These are phyloP conservation scores for Starmerella apis DNA, from an alignment of 805 yeast species.

Conservation along the genomic window DNA sequence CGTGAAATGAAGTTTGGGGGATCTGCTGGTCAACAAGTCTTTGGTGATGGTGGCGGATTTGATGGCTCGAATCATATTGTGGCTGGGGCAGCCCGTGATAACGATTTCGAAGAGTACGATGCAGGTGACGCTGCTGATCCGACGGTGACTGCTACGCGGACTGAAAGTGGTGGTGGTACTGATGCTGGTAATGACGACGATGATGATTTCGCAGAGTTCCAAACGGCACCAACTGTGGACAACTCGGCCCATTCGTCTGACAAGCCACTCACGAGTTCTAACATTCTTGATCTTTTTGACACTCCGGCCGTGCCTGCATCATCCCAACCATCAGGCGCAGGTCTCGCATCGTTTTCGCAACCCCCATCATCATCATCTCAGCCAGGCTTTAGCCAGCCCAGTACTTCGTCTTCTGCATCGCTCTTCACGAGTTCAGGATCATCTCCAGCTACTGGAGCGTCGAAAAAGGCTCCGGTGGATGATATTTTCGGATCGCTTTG, in stretches of 20 bases:
- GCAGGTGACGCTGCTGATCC: slow-evolving; percentile 19
- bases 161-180: too few species aligned
- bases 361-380: slow-evolving; percentile 9
- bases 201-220: slow-evolving; percentile 57
- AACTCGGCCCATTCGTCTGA: slow-evolving; percentile 25
- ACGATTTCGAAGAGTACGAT: slow-evolving; percentile 35
- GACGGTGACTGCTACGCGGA: too few species aligned
- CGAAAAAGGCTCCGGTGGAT: slow-evolving; percentile 23
- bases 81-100: slow-evolving; percentile 29
- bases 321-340: slow-evolving; percentile 10
- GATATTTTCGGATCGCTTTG: slow-evolving; percentile 37
- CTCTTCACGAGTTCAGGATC: background rate
- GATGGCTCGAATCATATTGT: slow-evolving; percentile 31
- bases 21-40: slow-evolving; percentile 32
- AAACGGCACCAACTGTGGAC: slow-evolving; percentile 38
- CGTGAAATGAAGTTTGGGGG: slow-evolving; percentile 28
- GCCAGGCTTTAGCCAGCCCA: background rate
- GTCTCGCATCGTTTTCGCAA: slow-evolving; percentile 7
- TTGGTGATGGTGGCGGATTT: slow-evolving; percentile 37
- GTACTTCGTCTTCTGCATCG: background rate
- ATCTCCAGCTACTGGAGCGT: slow-evolving; percentile 16
- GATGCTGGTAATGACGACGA: slow-evolving; percentile 36
- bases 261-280: slow-evolving; percentile 16
- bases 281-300: slow-evolving; percentile 25
- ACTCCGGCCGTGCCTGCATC: slow-evolving; percentile 13